phyloP scores from a whole-genome alignment of 1,284 basidiomycete genomes.

The Ustilago esculenta region DNA sequence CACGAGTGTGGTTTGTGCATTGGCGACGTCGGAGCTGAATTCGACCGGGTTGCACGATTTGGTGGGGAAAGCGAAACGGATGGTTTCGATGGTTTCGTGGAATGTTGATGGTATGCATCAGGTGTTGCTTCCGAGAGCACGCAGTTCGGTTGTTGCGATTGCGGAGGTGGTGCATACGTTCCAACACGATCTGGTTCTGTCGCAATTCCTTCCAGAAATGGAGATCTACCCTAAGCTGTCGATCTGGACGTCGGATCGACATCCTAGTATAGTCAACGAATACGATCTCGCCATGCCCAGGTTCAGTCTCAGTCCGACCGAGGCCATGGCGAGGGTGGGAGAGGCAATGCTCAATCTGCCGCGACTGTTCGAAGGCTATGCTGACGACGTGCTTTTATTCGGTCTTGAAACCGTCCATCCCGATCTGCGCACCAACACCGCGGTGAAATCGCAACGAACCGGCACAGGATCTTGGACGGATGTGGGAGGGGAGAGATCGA shows the following conservation, averaged over 20 bases:
- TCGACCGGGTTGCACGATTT: conserved; percentile 17
- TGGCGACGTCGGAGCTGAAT: conserved; percentile 38
- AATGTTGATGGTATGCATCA: too few relatives aligned
- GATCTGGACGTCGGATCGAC: conserved; percentile 72
- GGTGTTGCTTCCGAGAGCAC: too few relatives aligned
- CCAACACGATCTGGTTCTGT: conserved; percentile 82
- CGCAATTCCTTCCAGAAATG: conserved; percentile 82
- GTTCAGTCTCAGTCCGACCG: conserved; percentile 90
- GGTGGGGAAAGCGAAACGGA: conserved; percentile 17
- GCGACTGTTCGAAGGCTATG: conserved; percentile 91
- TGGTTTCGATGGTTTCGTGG: conserved; percentile 21
- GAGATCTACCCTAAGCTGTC: conserved; percentile 76
- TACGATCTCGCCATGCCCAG: conserved; percentile 84
- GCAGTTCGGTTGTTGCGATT: conserved; percentile 72
- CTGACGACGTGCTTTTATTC: conserved; percentile 84
- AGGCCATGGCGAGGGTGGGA: conserved; percentile 84
- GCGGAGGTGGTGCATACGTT: conserved; percentile 79
- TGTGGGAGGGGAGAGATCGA: conserved; percentile 30
- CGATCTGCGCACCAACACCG: conserved; percentile 68
- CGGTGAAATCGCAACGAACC: too few relatives aligned
- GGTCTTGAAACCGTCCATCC: conserved; percentile 64
- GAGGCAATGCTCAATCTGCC: conserved; percentile 93
- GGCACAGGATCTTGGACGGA: too few relatives aligned
- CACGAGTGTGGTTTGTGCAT: conserved; percentile 9
- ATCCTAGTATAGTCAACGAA: conserved; percentile 53